phyloP scores from a whole-genome alignment of 306 rosid species.

The Prunus mume region DNA sequence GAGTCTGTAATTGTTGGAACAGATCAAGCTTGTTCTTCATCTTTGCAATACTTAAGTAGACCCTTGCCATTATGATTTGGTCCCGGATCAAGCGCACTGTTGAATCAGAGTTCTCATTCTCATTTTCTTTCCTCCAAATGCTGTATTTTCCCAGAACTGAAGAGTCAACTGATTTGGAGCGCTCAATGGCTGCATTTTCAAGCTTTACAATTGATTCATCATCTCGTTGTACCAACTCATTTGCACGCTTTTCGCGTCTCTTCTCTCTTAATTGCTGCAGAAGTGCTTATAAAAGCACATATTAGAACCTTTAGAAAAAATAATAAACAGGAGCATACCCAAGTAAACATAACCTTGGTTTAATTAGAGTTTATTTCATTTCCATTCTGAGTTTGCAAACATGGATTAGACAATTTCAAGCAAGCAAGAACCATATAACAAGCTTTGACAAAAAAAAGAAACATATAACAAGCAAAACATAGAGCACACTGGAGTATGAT shows the following conservation, averaged over 20 bases:
- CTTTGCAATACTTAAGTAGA: slow-evolving; percentile 74
- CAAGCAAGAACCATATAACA: background rate
- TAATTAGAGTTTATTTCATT: background rate
- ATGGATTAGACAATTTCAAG: slow-evolving; percentile 7
- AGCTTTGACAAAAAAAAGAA: background rate
- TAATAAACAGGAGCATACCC: slow-evolving; percentile 2
- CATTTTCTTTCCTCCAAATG: slow-evolving; percentile 89
- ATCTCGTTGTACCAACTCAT: slow-evolving; percentile 62
- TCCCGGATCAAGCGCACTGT: slow-evolving; percentile 84
- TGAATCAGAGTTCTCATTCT: slow-evolving; percentile 68
- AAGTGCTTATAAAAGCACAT: slow-evolving; percentile 22
- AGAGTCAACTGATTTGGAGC: slow-evolving; percentile 73
- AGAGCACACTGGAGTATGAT: slow-evolving; percentile 18
- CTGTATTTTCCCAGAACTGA: slow-evolving; percentile 83
- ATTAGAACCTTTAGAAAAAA: slow-evolving; percentile 3
- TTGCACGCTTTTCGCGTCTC: slow-evolving; percentile 66
- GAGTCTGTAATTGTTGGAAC: slow-evolving; percentile 50
- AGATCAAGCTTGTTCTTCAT: slow-evolving; percentile 58
- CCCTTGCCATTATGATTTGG: slow-evolving; percentile 91
- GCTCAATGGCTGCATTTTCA: slow-evolving; percentile 87
- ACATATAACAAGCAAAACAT: background rate
- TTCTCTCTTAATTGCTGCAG: slow-evolving; percentile 76
- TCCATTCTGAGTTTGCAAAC: background rate
- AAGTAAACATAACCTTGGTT: background rate
- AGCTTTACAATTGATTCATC: slow-evolving; percentile 61